phyloP scores from a whole-genome alignment of 164 flowering plant species.

The Nymphaea thermarum region DNA sequence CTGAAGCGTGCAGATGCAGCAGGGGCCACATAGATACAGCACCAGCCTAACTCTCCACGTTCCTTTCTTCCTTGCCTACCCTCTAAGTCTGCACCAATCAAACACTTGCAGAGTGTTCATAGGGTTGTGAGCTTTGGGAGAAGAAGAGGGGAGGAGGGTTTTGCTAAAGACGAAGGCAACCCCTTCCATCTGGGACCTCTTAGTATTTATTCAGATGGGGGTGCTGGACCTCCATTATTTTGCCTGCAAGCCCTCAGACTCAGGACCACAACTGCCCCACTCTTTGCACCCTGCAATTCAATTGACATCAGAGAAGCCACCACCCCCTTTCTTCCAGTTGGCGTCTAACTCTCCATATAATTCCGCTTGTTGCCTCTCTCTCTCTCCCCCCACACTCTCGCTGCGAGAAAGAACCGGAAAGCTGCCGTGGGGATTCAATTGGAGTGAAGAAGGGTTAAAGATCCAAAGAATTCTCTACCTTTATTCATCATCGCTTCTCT shows the following conservation, averaged over 20 bases:
- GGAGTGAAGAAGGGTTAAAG: not conserved
- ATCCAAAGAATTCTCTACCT: not conserved
- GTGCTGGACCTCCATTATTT: not conserved
- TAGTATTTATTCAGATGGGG: not conserved
- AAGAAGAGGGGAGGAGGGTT: not conserved
- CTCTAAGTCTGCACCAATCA: not conserved
- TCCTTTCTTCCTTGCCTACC: not conserved
- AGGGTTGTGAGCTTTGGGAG: not conserved
- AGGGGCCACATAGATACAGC: not conserved
- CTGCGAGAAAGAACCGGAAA: not conserved
- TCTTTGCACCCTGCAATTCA: not conserved
- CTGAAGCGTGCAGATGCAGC: not conserved
- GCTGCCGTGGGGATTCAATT: not conserved
- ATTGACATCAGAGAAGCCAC: not conserved
- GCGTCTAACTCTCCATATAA: not conserved
- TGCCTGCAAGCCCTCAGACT: not conserved
- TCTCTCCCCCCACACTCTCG: not conserved
- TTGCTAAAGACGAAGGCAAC: not conserved
- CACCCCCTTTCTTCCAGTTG: not conserved
- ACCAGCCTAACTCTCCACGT: not conserved
- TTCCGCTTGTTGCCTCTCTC: not conserved
- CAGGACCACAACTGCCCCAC: not conserved
- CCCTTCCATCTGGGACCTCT: not conserved
- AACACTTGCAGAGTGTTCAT: not conserved
- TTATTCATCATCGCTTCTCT: not conserved